Evolutionary conservation across 2,329 filamentous ascomycete species (phyloP).

Genomic region (Stagonosporopsis cucurbitacearum): DNA sequence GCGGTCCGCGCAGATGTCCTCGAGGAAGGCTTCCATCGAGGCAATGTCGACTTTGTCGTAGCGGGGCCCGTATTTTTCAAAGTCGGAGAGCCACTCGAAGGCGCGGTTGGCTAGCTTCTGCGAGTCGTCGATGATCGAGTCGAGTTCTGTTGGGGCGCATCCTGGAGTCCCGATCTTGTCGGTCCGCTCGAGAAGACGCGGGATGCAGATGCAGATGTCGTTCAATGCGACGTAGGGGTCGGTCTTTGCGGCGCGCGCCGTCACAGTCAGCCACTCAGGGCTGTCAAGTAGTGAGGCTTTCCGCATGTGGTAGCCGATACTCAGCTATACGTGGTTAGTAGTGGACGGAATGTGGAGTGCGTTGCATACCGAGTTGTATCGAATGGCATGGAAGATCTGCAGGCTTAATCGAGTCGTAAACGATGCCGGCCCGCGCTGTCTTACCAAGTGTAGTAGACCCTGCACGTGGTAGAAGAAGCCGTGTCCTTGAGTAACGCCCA

Average conservation of each 20-base stretch:
- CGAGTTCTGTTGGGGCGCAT: constrained; percentile 20
- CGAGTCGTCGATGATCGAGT: constrained; percentile 37
- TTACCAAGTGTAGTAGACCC: constrained; percentile 42
- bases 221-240: constrained; percentile 44
- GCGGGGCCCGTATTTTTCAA: constrained; percentile 38
- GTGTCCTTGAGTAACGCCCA: constrained; percentile 42
- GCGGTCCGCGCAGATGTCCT: constrained; percentile 31
- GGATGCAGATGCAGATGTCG: constrained; percentile 44
- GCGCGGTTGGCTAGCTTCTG: constrained; percentile 32
- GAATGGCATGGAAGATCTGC: constrained; percentile 45
- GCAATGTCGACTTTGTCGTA: constrained; percentile 36
- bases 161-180: constrained; percentile 19
- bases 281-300: constrained; percentile 45
- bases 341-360: too few species aligned
- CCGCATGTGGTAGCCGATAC: constrained; percentile 44
- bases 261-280: constrained; percentile 43
- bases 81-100: constrained; percentile 41
- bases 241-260: constrained; percentile 36
- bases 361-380: constrained; percentile 41
- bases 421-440: constrained; percentile 41
- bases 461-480: constrained; percentile 49
- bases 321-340: constrained; percentile 34
- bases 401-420: constrained; percentile 40
- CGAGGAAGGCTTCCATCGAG: constrained; percentile 36
- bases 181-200: constrained; percentile 44